Base-by-base conservation (phyloP, 352 stramenopile species). In the Globisporangium nagaii region DNA sequence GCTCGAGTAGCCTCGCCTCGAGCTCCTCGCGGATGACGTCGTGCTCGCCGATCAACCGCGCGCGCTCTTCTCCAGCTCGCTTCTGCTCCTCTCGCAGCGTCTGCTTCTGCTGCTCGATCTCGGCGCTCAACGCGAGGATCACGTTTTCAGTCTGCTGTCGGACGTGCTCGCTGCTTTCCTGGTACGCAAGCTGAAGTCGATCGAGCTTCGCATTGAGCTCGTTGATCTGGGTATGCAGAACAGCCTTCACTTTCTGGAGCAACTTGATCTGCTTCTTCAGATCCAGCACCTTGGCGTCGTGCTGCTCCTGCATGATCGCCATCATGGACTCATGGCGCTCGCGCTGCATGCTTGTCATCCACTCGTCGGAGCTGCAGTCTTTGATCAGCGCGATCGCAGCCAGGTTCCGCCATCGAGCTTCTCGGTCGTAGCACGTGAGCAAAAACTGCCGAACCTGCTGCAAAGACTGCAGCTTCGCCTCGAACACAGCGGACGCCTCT, bases 391-490 rank as follows among this genome's bases (percentile, higher is more conserved):
- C 56, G 9, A 71, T 63, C 0, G 64, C 58, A 17, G 73, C 72
- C 12, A 92, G 53, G 7, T 40, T 42, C 11, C 79, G 65, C 82
- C 82, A 90, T 8, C 79, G 79, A 30, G 60, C 52, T 48, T 92
- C 82, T 2, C 79, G 77, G 6, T 79, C 72, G 58, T 90, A 90
- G 52, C 78, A 87, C 25, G 78, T 49, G 25, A 87, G 27, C 24
- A 89, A 51, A 52, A 84, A 86, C 32, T 77, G 63, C 1, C 82
- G 65, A 17, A 77, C 57, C 28, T 79, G 60, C 45, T 87, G 69
- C 32, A 83, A 31, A 12, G 55, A 68, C 45, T 76, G 55, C 5
- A 81, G 54, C 20, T 88, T 88, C 9, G 63, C 59, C 34, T 84
- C 71, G 39, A 88, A 79, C 10, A 79, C 52, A 8, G 53, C 64